Conservation (phyloP, 352 stramenopile genomes). For the Pythium aphanidermatum region DNA sequence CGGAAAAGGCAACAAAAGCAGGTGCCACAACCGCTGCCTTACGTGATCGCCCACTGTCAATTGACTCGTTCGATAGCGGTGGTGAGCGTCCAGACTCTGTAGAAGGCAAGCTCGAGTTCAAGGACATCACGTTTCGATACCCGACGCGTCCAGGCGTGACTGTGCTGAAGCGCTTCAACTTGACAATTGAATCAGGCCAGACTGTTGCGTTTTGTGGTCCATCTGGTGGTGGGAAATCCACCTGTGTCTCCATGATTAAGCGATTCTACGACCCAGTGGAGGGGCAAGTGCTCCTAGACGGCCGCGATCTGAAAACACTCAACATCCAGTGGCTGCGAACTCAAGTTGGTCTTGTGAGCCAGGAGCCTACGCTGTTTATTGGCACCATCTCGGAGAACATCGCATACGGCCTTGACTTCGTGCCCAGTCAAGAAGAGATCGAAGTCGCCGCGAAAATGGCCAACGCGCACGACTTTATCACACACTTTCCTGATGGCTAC, state of each 20-base stretch:
- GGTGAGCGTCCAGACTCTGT: conserved; percentile 15
- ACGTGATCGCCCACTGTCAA: conserved; percentile 23
- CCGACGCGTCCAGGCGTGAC: conserved; percentile 47
- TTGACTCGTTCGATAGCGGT: conserved; percentile 32
- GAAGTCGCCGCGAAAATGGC: conserved; percentile 79
- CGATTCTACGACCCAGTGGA: conserved; percentile 61
- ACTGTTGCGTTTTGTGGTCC: conserved; percentile 44
- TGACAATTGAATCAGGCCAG: conserved; percentile 67
- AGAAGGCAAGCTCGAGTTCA: conserved; percentile 43
- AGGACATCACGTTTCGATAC: conserved; percentile 73
- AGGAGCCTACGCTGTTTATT: conserved; percentile 38
- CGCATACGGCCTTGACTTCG: conserved; percentile 30
- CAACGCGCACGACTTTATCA: conserved; percentile 91
- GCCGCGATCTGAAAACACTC: conserved; percentile 60
- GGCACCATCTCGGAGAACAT: conserved; percentile 60
- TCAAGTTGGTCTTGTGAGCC: conserved; percentile 44
- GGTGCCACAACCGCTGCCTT: conserved; percentile 32
- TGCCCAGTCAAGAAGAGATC: conserved; percentile 55
- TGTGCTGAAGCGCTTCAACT: conserved; percentile 81
- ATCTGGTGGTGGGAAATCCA: conserved; percentile 10
- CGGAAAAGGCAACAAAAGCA: conserved; percentile 68
- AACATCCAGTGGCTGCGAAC: conserved; percentile 53
- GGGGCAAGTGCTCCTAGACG: conserved; percentile 68
- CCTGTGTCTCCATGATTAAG: no score
- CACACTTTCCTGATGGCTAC: conserved; percentile 80